phyloP scores from a whole-genome alignment of 208 protist genomes.

The Porcisia hertigi region DNA sequence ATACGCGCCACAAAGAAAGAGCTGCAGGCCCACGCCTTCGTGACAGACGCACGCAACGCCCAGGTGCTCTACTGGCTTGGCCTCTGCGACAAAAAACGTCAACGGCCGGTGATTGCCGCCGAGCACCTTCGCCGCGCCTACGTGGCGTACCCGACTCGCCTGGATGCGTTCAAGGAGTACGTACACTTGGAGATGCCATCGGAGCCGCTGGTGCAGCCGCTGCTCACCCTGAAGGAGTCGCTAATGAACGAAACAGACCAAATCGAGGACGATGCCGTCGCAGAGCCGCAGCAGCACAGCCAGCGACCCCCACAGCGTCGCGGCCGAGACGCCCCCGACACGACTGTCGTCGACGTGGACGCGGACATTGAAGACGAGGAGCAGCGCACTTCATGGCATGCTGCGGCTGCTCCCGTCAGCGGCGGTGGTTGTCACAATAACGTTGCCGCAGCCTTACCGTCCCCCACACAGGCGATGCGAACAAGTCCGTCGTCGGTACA shows the following conservation, averaged over 20 bases:
- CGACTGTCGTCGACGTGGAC: neutral
- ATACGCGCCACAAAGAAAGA: slow-evolving; percentile 6
- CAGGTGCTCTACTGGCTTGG: slow-evolving; percentile 73
- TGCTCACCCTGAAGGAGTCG: slow-evolving; percentile 19
- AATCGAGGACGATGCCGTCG: slow-evolving; percentile 4
- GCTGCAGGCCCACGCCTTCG: slow-evolving; percentile 26
- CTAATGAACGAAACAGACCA: slow-evolving; percentile 18
- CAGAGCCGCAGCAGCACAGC: slow-evolving; percentile 2
- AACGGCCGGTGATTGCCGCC: slow-evolving; percentile 22
- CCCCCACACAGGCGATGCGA: neutral
- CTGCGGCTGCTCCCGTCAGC: neutral
- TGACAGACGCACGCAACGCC: slow-evolving; percentile 24
- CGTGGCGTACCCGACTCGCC: slow-evolving; percentile 41
- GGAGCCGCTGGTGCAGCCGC: slow-evolving; percentile 16
- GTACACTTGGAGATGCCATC: slow-evolving; percentile 27
- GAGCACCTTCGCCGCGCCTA: slow-evolving; percentile 29
- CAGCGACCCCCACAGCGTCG: slow-evolving; percentile 17
- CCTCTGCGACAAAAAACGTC: slow-evolving; percentile 47
- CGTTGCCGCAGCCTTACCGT: neutral
- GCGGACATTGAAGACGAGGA: slow-evolving; percentile 6
- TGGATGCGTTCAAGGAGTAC: slow-evolving; percentile 61
- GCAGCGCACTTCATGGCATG: neutral
- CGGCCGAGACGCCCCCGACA: slow-evolving; percentile 7
- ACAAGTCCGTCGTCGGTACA: neutral
- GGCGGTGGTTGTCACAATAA: neutral